Evolutionary conservation across 1,284 basidiomycete species (phyloP).

Genomic region (Cronartium quercuum): DNA sequence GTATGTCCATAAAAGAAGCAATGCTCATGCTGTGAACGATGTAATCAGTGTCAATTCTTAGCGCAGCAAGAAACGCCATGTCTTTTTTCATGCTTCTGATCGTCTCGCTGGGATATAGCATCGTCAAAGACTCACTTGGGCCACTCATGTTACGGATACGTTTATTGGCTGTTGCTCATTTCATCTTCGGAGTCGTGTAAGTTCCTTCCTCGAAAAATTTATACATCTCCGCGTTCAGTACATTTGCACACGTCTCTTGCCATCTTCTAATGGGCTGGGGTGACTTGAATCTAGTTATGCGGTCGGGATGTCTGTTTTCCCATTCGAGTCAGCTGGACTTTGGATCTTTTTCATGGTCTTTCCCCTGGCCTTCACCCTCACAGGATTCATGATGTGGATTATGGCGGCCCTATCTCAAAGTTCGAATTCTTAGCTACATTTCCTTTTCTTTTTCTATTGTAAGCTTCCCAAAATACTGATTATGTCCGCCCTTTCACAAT

Average conservation of each 20-base stretch:
- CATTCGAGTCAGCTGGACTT: slow-evolving; percentile 60
- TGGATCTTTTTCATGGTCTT: slow-evolving; percentile 64
- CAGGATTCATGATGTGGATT: slow-evolving; percentile 92
- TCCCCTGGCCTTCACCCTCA: slow-evolving; percentile 86
- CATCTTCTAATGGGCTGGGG: too few species aligned
- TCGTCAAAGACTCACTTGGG: slow-evolving; percentile 59
- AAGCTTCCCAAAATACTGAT: background rate
- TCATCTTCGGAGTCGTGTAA: slow-evolving; percentile 78
- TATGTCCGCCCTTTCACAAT: background rate
- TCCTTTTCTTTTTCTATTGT: background rate
- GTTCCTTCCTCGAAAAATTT: slow-evolving; percentile 43
- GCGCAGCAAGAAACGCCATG: slow-evolving; percentile 85
- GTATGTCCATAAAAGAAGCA: background rate
- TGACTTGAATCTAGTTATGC: too few species aligned
- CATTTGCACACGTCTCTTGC: background rate
- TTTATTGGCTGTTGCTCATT: slow-evolving; percentile 71
- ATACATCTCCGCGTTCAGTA: slow-evolving; percentile 30
- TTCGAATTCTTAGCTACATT: background rate
- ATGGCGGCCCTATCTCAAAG: slow-evolving; percentile 45
- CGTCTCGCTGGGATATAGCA: slow-evolving; percentile 54
- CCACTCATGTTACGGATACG: slow-evolving; percentile 71
- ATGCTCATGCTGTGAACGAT: slow-evolving; percentile 1
- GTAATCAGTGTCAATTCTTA: slow-evolving; percentile 69
- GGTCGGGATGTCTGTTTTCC: slow-evolving; percentile 82
- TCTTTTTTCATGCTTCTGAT: slow-evolving; percentile 93